Base-by-base conservation (phyloP, 108 stramenopile species). In the Cyclotella sp. region DNA sequence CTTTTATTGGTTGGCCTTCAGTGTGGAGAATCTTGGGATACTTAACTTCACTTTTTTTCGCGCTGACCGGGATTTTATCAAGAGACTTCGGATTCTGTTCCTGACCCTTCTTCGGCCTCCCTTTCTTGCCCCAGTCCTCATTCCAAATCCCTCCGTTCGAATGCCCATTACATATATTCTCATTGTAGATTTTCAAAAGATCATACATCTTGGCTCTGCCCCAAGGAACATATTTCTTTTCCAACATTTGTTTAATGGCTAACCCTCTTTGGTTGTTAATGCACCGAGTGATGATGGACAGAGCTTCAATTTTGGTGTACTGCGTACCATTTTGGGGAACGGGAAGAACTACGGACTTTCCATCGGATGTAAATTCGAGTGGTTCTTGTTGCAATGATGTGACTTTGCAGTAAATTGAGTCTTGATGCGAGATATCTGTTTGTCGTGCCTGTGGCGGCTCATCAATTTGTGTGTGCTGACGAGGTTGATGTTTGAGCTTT, bases 321-420 rank as follows among this genome's bases (percentile, higher is more conserved):
- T 57, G 24, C 11, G 19, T 22, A 4, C 55, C 55, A 24, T 57
- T 57, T 12, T 24, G 19, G 2, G 55, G 55, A n/a, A 57, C 1
- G n/a, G 55, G 55, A n/a, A 57, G 55, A 21, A 57, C 24, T 21
- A 57, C 8, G n/a, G 55, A 26, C 24, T 57, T 24, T 26, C 22
- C 22, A 26, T 57, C 55, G 5, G n/a, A 12, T 13, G 55, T 12
- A 0, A 57, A n/a, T 57, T 26, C 21, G 24, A 24, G 22, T 24
- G n/a, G 22, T 26, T n/a, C 12, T 57, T 24, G 12, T 57, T 57
- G 55, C 55, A 57, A 24, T 57, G 55, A n/a, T 12, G n/a, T 57
- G 12, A 57, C 55, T 57, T 24, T 24, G 55, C 12, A 3, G 24
- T 57, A 57, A 24, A 57, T 26, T 57, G 55, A 19, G 19, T 15